Conservation (phyloP, 345 rosid genomes). For the Eucalyptus victrix region DNA sequence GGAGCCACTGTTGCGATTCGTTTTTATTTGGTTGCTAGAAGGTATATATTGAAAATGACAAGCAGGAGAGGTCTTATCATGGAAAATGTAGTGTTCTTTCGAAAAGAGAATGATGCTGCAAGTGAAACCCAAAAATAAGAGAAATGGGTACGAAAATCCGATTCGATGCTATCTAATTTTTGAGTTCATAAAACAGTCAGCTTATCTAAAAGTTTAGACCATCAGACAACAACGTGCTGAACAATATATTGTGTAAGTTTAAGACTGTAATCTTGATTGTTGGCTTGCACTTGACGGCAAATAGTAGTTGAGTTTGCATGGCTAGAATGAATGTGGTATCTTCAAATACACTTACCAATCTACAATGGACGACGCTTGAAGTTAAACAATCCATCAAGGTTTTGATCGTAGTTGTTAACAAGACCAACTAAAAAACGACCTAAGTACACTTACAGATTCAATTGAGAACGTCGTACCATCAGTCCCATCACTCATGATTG, state of each 20-base stretch:
- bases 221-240: background rate
- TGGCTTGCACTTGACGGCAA: background rate
- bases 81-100: background rate
- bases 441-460: background rate
- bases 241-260: background rate
- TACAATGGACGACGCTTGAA: background rate
- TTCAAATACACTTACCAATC: background rate
- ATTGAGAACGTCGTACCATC: background rate
- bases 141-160: background rate
- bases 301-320: background rate
- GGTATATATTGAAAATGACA: background rate
- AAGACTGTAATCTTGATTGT: background rate
- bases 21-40: background rate
- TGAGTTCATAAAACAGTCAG: background rate
- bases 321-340: background rate
- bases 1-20: background rate
- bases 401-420: background rate
- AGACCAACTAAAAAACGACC: background rate
- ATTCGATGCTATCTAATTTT: background rate
- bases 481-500: background rate
- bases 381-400: background rate
- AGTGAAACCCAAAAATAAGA: background rate
- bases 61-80: background rate
- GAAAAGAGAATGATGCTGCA: background rate
- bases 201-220: background rate